phyloP scores from a whole-genome alignment of 2,329 filamentous ascomycete species.

The Stachybotrys chartarum region DNA sequence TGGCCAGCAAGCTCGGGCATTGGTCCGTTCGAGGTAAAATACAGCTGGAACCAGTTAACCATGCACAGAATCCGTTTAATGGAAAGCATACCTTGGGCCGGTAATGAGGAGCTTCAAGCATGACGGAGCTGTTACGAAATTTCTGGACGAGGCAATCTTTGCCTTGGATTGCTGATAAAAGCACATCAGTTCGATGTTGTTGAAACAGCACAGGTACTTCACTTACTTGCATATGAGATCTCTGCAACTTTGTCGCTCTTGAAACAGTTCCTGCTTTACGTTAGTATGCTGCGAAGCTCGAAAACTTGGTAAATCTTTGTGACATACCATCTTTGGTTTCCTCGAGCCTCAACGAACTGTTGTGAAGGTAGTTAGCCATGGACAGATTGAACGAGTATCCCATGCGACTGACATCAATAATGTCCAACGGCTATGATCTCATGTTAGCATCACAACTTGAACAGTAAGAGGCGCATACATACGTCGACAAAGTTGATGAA shows the following conservation, averaged over 20 bases:
- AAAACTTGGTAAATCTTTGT: background rate
- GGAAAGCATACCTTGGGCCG: constrained; percentile 63
- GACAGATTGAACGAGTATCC: background rate
- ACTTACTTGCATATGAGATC: constrained; percentile 89
- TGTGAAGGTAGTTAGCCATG: constrained; percentile 2
- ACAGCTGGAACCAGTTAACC: constrained; percentile 32
- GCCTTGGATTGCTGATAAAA: constrained; percentile 70
- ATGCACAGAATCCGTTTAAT: background rate
- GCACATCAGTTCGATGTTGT: background rate
- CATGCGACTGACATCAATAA: constrained; percentile 52
- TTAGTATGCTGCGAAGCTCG: background rate
- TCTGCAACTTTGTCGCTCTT: constrained; percentile 80
- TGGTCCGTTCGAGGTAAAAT: constrained; percentile 42
- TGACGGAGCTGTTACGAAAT: constrained; percentile 94
- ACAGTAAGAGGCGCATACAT: constrained; percentile 23
- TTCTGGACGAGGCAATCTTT: constrained; percentile 87
- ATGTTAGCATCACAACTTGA: constrained; percentile 25
- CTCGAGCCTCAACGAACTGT: constrained; percentile 65
- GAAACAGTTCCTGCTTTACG: constrained; percentile 60
- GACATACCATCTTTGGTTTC: constrained; percentile 61
- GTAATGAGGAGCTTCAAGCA: constrained; percentile 76
- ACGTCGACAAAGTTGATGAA: constrained; percentile 92
- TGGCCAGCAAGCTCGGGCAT: constrained; percentile 51
- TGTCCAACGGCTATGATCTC: constrained; percentile 54
- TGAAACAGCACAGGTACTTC: too few species aligned